phyloP scores from a whole-genome alignment of 106 monocot species.

The Ottelia alismoides region DNA sequence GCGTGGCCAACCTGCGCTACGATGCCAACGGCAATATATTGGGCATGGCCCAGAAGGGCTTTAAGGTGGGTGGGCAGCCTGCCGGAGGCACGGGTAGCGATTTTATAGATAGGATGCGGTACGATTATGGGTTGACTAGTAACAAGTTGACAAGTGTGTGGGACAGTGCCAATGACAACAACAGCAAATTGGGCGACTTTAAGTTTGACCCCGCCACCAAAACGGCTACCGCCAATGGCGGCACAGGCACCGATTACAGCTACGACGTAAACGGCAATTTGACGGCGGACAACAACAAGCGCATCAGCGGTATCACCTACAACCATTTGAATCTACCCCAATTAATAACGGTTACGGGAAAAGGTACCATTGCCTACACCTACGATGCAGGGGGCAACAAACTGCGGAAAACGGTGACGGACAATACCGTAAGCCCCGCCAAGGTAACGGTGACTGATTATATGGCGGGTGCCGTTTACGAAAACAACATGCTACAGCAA shows the following conservation, averaged over 20 bases:
- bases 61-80: neutral
- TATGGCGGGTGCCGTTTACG: too few relatives aligned
- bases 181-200: neutral
- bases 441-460: too few relatives aligned
- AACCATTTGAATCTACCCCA: neutral
- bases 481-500: too few relatives aligned
- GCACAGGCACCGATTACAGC: neutral
- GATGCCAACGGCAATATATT: neutral
- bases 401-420: too few relatives aligned
- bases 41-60: neutral
- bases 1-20: neutral
- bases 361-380: neutral
- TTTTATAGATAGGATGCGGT: neutral
- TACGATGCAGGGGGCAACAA: too few relatives aligned
- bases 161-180: neutral
- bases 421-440: too few relatives aligned
- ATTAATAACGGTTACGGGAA: neutral
- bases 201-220: neutral
- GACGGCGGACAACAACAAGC: neutral
- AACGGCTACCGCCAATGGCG: too few relatives aligned
- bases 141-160: too few relatives aligned
- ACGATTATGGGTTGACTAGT: neutral
- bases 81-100: too few relatives aligned
- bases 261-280: neutral
- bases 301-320: neutral